Base-by-base conservation (phyloP, 2,329 filamentous ascomycete genomes). In the Calonectria montana region DNA sequence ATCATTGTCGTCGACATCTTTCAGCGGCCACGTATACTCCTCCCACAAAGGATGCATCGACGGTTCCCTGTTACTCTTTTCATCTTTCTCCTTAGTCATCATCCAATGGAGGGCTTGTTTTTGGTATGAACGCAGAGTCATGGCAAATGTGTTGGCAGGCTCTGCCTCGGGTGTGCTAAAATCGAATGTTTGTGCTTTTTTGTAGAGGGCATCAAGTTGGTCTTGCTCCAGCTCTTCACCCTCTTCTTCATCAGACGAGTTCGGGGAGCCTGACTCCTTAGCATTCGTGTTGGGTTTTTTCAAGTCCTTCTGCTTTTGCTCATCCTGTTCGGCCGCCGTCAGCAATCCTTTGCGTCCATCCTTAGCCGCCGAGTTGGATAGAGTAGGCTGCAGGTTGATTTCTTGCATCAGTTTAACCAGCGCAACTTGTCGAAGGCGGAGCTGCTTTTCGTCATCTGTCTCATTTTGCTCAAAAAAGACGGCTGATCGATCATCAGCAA, bases 31-130 rank as follows among this genome's bases (percentile, higher is more conserved):
- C 2, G 86, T 82, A 78, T 99, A 99, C 81, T 98, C 94, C 83
- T 99, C 97, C 97, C 97, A 99, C 0, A 99, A 83, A 0, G 97
- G 97, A 83, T 99, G 96, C 94, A 99, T 98, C 0, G 95, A 98
- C 4, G 87, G 87, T 78, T 96, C 92, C 67, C 91, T 91, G 43
- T 91, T 89, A 13, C 91, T 89, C 75, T 91, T 92, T 73, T 94
- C 89, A 74, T 97, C 91, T 78, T 92, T 96, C 82, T 99, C 97
- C 81, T 98, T 98, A 5, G 92, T 89, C 74, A 98, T 88, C 95
- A 99, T 98, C 97, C 97, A 99, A 80, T 98, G 88, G 7, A 99
- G 85, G 0, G 97, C 95, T 83, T 99, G 97, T 80, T 95, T 98
- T 82, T 99, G 97, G 77, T 99, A 99, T 64, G 94, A 95, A 3